phyloP scores from a whole-genome alignment of 2,329 filamentous ascomycete genomes.

The Alternaria longipes region DNA sequence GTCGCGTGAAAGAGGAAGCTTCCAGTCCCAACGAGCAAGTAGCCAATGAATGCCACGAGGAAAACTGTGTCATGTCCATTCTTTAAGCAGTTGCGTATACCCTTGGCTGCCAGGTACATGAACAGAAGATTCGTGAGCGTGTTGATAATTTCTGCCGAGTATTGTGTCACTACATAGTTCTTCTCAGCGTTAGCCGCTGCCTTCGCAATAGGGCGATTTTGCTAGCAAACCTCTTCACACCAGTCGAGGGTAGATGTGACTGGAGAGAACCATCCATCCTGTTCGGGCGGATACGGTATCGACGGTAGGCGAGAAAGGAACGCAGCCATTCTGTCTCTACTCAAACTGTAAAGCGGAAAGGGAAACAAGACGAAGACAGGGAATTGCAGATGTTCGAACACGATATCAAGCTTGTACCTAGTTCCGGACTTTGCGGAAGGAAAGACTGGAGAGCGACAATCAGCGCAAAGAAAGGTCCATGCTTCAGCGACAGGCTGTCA shows the following conservation, averaged over 20 bases:
- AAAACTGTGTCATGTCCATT: conserved; percentile 81
- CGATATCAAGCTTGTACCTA: conserved; percentile 20
- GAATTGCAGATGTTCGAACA: not conserved
- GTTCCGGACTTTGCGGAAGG: conserved; percentile 27
- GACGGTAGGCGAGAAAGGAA: conserved; percentile 55
- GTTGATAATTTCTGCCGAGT: conserved; percentile 80
- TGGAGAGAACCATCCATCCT: conserved; percentile 71
- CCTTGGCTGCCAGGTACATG: conserved; percentile 78
- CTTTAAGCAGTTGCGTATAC: conserved; percentile 75
- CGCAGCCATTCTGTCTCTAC: conserved; percentile 29
- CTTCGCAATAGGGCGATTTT: not conserved
- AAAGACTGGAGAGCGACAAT: conserved; percentile 18
- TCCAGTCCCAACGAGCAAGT: conserved; percentile 68
- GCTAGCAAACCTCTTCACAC: conserved; percentile 74
- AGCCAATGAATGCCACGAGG: conserved; percentile 70
- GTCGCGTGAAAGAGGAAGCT: conserved; percentile 72
- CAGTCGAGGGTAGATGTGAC: conserved; percentile 79
- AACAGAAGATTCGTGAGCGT: conserved; percentile 85
- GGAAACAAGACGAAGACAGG: not conserved
- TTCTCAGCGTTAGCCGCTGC: conserved; percentile 46
- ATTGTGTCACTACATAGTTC: conserved; percentile 79
- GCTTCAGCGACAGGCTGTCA: conserved; percentile 10
- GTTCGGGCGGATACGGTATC: conserved; percentile 60
- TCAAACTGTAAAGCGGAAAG: not conserved
- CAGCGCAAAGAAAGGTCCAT: conserved; percentile 16